Evolutionary conservation across 139 green algal genomes (phyloP), one percentile per base, ranked within the genome.

Genomic region (Chlorella ohadii): DNA sequence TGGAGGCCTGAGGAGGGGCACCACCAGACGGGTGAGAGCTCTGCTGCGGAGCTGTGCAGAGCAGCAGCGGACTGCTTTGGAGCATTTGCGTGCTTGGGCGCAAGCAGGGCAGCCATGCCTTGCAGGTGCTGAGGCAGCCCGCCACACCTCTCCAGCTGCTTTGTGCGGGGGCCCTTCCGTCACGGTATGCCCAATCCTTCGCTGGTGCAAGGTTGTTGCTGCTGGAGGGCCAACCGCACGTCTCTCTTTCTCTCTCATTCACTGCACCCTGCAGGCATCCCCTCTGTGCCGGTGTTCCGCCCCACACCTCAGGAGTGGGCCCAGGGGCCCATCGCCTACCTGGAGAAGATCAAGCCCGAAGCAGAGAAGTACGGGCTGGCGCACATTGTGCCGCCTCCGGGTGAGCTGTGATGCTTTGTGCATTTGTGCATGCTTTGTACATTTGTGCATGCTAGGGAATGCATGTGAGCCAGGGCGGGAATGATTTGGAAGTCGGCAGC

Each of bases 311-410:
- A 96, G 65, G 89, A 98, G 83, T 98, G 51, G 51, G 51, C 96
- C 66, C 1, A 73, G 11, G 90, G 98, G 83, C 96, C 96, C 12
- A 74, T 98, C 12, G 85, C 87, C 13, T 98, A 96, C 90, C 96
- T 99, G 33, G 19, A 68, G 0, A 90, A 73, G 23, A 96, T 98
- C 19, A 85, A 85, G 28, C 51, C 79, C 1, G 78, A 94, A 47
- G 95, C 92, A 0, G 86, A 90, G 44, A 85, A 87, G 72, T 96
- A 89, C 56, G 96, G 97, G 27, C 94, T 99, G 61, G 96, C 92
- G 16, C 90, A 90, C 67, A 98, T 99, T 72, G 91, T 98, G 23
- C 97, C 97, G 13, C 97, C 97, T 1, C 65, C 88, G 3, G 88
- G 87, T 85, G 22, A 34, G 51, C 31, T 27, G 31, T 23, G n/a